These are phyloP conservation scores for Chaetomium tenue DNA, from an alignment of 495 filamentous ascomycete genomes.

Conservation along the genomic window DNA sequence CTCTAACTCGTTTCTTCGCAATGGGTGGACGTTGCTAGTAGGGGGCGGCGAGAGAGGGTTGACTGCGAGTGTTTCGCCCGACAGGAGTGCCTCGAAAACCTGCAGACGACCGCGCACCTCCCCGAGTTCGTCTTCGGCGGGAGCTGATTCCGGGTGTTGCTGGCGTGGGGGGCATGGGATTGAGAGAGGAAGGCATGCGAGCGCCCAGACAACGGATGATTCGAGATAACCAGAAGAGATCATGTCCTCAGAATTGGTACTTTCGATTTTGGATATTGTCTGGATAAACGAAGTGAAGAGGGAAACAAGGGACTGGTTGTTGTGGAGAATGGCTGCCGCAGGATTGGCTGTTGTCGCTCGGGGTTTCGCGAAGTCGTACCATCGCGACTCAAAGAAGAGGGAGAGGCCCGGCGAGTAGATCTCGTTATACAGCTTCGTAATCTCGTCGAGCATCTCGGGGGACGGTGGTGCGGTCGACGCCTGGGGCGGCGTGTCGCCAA, in stretches of 20 bases:
- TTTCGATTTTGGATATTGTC: slow-evolving; percentile 39
- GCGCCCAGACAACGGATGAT: slow-evolving; percentile 68
- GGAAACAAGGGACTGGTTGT: slow-evolving; percentile 58
- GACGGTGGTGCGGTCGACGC: slow-evolving; percentile 55
- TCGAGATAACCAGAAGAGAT: slow-evolving; percentile 62
- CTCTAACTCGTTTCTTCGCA: slow-evolving; percentile 62
- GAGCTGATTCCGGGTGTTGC: slow-evolving; percentile 3
- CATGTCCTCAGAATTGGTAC: slow-evolving; percentile 60
- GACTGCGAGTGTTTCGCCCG: slow-evolving; percentile 59
- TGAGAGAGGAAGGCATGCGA: slow-evolving; percentile 42
- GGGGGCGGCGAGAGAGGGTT: slow-evolving; percentile 55
- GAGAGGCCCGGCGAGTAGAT: slow-evolving; percentile 76
- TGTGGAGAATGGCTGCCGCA: slow-evolving; percentile 48
- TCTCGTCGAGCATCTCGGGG: slow-evolving; percentile 60
- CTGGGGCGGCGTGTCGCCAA: slow-evolving; percentile 62
- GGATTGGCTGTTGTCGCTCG: slow-evolving; percentile 25
- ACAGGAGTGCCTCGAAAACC: slow-evolving; percentile 72
- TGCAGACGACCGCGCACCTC: slow-evolving; percentile 66
- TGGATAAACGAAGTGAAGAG: slow-evolving; percentile 61
- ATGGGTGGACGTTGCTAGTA: slow-evolving; percentile 47
- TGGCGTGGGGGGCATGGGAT: slow-evolving; percentile 31
- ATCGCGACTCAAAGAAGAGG: slow-evolving; percentile 78
- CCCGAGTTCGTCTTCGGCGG: slow-evolving; percentile 50
- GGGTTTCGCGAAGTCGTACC: slow-evolving; percentile 62
- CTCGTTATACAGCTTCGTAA: slow-evolving; percentile 68